phyloP scores from a whole-genome alignment of 2,329 filamentous ascomycete species.

The Aspergillus novoparasiticus region DNA sequence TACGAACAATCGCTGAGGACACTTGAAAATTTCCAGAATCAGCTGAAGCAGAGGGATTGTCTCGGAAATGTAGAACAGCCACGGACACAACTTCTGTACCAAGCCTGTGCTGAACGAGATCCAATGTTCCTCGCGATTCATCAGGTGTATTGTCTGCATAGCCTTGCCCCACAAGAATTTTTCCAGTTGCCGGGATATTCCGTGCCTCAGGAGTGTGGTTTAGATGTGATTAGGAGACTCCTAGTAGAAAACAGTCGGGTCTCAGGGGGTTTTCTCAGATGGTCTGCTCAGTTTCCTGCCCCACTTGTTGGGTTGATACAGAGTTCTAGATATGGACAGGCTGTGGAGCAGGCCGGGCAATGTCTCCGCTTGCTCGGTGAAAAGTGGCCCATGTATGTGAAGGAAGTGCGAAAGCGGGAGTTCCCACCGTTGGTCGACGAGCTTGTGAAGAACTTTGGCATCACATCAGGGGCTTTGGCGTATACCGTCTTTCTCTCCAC shows the following conservation, averaged over 20 bases:
- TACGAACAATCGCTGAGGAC: constrained; percentile 9
- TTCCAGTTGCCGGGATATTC: constrained; percentile 42
- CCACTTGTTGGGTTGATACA: constrained; percentile 29
- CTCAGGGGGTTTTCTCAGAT: constrained; percentile 42
- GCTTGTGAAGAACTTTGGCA: constrained; percentile 50
- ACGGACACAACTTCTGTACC: constrained; percentile 57
- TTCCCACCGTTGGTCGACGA: constrained; percentile 63
- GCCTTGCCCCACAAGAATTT: constrained; percentile 39
- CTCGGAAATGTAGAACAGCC: constrained; percentile 44
- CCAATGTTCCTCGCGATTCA: constrained; percentile 66
- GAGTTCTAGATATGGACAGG: constrained; percentile 36
- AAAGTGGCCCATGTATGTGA: constrained; percentile 44
- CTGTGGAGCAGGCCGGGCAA: constrained; percentile 42
- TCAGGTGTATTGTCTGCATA: constrained; percentile 65
- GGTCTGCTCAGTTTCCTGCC: constrained; percentile 54
- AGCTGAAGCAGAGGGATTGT: constrained; percentile 18
- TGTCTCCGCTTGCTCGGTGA: constrained; percentile 50
- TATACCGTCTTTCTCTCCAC: constrained; percentile 52
- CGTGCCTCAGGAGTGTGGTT: constrained; percentile 27
- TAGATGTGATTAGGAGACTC: constrained; percentile 45
- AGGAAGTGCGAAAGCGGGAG: constrained; percentile 34
- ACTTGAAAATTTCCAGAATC: constrained; percentile 23
- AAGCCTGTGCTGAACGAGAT: constrained; percentile 61
- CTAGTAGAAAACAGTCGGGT: constrained; percentile 51
- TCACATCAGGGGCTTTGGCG: constrained; percentile 57